phyloP scores from a whole-genome alignment of 1,284 basidiomycete species.

The Mycosarcoma mackinlayi region DNA sequence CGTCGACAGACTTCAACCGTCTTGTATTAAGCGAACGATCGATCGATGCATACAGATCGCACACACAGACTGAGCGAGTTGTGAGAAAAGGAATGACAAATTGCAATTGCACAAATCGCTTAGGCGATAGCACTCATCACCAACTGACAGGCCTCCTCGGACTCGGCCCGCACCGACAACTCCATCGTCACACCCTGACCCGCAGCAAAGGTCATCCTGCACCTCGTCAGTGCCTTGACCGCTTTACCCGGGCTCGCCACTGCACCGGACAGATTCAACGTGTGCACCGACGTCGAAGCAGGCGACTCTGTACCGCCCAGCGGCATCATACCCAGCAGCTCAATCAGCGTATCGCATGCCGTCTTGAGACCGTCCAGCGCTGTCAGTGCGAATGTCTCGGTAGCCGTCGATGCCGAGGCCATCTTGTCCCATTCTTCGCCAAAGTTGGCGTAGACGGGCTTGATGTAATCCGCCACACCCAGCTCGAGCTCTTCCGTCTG shows the following conservation, averaged over 20 bases:
- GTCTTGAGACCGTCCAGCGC: constrained; percentile 88
- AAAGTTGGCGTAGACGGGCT: constrained; percentile 91
- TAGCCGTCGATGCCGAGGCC: constrained; percentile 72
- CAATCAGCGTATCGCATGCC: constrained; percentile 90
- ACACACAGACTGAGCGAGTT: neutral
- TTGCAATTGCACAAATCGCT: neutral
- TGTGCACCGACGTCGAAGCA: constrained; percentile 87
- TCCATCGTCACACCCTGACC: constrained; percentile 96
- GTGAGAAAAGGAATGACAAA: constrained; percentile 6
- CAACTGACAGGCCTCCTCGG: constrained; percentile 83
- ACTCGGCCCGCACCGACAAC: constrained; percentile 90
- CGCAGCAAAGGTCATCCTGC: constrained; percentile 92
- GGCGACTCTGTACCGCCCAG: constrained; percentile 73
- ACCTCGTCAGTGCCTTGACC: constrained; percentile 88
- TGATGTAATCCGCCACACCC: constrained; percentile 89
- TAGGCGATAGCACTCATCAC: constrained; percentile 84
- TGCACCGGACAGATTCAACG: constrained; percentile 89
- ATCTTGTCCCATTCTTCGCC: constrained; percentile 93
- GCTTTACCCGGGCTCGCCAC: constrained; percentile 83
- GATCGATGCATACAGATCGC: neutral
- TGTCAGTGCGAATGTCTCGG: constrained; percentile 93
- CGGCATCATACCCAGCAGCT: constrained; percentile 95
- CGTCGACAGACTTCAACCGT: constrained; percentile 35
- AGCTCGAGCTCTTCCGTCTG: constrained; percentile 95
- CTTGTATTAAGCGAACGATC: constrained; percentile 26